Percentiles rank a stretch among this genome's conserved stretches.
These are phyloP conservation scores for Mycena sanguinolenta DNA, from an alignment of 768 basidiomycete genomes.

Conservation along the genomic window DNA sequence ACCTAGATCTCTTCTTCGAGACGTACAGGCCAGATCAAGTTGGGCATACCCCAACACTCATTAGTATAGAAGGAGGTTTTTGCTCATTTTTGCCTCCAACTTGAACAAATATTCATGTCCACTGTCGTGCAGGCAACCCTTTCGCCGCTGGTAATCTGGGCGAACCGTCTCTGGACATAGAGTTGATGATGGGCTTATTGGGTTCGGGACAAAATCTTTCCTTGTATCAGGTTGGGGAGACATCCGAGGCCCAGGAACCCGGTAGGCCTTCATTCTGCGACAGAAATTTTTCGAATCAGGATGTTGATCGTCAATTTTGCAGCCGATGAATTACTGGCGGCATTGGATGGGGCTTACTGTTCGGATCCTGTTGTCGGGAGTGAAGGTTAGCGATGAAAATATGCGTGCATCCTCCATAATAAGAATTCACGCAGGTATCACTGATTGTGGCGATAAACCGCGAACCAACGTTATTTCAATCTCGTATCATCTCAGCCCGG, in stretches of 20 bases:
- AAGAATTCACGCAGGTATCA: too few relatives aligned
- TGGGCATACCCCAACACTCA: conserved; percentile 16
- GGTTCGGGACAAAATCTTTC: conserved; percentile 20
- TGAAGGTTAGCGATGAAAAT: conserved; percentile 10
- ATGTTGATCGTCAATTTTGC: too few relatives aligned
- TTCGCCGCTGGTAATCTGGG: neutral
- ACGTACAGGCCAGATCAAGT: conserved; percentile 14
- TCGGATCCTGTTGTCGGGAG: neutral
- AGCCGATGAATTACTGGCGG: conserved; percentile 8
- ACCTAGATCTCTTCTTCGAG: too few relatives aligned
- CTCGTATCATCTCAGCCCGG: conserved; percentile 29
- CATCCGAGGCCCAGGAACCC: too few relatives aligned
- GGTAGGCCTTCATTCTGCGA: too few relatives aligned
- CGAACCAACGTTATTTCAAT: conserved; percentile 27
- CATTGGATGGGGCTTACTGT: conserved; percentile 25
- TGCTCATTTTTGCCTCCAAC: too few relatives aligned
- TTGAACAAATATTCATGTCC: too few relatives aligned
- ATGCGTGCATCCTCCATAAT: too few relatives aligned
- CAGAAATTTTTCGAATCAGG: too few relatives aligned
- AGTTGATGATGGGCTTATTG: conserved; percentile 27
- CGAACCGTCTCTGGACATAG: conserved; percentile 28
- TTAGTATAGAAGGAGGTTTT: conserved; percentile 28
- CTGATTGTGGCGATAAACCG: conserved; percentile 28
- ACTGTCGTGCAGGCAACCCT: too few relatives aligned
- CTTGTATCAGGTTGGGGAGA: conserved; percentile 22